These are phyloP conservation scores for Fraxinus albicans DNA, from an alignment of 305 asterid species.

Conservation along the genomic window DNA sequence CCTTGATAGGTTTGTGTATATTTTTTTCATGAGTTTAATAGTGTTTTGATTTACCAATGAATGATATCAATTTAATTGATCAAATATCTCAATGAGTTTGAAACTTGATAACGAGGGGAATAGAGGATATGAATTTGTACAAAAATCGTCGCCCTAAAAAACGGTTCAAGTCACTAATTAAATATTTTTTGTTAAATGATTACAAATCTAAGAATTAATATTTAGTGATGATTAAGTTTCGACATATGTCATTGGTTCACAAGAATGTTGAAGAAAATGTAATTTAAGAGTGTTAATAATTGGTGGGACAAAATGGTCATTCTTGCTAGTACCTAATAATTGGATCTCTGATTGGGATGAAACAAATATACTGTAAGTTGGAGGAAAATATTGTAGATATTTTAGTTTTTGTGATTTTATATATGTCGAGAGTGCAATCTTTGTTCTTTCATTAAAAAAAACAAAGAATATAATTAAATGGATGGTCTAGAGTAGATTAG, in stretches of 20 bases:
- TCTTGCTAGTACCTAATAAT: not conserved
- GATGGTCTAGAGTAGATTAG: not conserved
- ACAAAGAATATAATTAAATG: not conserved
- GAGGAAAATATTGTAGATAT: not conserved
- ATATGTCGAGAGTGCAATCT: not conserved
- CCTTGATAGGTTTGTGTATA: too few species aligned
- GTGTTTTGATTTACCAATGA: too few species aligned
- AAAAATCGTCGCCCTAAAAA: too few species aligned
- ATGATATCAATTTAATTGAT: too few species aligned
- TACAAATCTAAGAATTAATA: not conserved
- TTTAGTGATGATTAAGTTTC: not conserved
- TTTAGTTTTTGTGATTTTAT: not conserved
- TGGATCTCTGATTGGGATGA: too few species aligned
- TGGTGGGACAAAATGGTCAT: not conserved
- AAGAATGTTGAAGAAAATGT: not conserved
- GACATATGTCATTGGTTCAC: not conserved
- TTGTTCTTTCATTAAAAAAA: not conserved
- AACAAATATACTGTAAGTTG: not conserved
- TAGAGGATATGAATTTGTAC: too few species aligned
- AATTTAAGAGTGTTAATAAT: not conserved
- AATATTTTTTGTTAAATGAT: too few species aligned
- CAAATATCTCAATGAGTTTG: too few species aligned
- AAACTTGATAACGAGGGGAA: too few species aligned
- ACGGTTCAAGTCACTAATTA: too few species aligned
- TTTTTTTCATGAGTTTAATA: too few species aligned